phyloP scores from a whole-genome alignment of 306 rosid species.

The Trifolium pratense region DNA sequence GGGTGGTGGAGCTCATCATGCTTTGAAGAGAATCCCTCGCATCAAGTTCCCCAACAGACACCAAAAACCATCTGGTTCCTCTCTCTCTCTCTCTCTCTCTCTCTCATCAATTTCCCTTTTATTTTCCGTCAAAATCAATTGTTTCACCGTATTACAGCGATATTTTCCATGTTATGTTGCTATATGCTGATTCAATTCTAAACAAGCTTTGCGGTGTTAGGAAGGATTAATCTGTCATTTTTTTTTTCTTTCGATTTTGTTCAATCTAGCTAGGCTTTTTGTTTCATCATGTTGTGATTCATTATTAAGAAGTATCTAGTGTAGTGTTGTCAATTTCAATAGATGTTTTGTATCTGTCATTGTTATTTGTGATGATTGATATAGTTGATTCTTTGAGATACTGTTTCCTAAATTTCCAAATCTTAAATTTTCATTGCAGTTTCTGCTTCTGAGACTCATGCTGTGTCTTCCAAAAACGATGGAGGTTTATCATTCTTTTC shows the following conservation, averaged over 20 bases:
- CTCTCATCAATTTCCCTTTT: background rate
- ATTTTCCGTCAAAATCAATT: slow-evolving; percentile 1
- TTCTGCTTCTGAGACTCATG: slow-evolving; percentile 56
- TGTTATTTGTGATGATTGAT: slow-evolving; percentile 10
- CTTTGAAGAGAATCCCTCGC: slow-evolving; percentile 75
- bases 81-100: no score
- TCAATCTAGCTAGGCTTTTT: no score
- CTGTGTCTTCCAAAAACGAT: slow-evolving; percentile 46
- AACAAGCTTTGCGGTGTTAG: no score
- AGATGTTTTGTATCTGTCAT: background rate
- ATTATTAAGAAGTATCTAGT: slow-evolving; percentile 12
- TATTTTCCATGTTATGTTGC: slow-evolving; percentile 1
- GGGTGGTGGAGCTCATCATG: slow-evolving; percentile 74
- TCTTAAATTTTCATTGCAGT: slow-evolving; percentile 49
- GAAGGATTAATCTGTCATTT: no score
- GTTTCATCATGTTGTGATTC: background rate
- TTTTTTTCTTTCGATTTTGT: no score
- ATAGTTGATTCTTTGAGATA: slow-evolving; percentile 6
- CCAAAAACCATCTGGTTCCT: slow-evolving; percentile 59
- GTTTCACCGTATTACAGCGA: background rate
- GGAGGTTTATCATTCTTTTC: slow-evolving; percentile 57
- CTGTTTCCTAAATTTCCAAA: background rate
- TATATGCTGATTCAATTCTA: background rate
- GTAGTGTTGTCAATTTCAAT: background rate
- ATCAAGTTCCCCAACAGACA: slow-evolving; percentile 75